Evolutionary conservation across 2,329 filamentous ascomycete species (phyloP), one percentile per base, ranked within the genome.

Genomic region (Pseudogymnoascus sp.): DNA sequence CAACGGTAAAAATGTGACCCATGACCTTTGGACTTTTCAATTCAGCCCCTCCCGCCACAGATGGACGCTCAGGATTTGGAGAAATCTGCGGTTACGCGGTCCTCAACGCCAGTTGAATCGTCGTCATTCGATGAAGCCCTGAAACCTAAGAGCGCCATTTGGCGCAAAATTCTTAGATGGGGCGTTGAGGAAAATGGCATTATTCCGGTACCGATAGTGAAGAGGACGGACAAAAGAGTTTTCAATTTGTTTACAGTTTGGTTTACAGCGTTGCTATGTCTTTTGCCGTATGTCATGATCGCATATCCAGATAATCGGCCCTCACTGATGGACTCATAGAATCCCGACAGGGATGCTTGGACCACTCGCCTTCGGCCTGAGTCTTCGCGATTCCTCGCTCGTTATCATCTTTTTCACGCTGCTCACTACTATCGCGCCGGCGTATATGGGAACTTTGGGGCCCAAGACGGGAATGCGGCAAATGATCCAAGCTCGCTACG

Each of bases 341-440:
- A 81, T 87, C 62, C 82, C 83, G 0, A 86, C 85, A 67, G 85
- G 85, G 63, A 83, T 87, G 78, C 76, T 85, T 1, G 84, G 83
- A 0, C 83, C 83, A 3, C 71, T 79, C 40, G 72, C 75, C 10
- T 84, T 80, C 61, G 81, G 80, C 1, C 74, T 87, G 13, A 77
- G 77, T 58, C 74, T 88, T 15, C 76, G 83, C 47, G 80, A 85
- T 64, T 78, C 79, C 13, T 71, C 81, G 1, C 74, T 87, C 10
- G 74, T 86, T 33, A 86, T 87, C 54, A 69, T 87, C 50, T 87
- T 87, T 74, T 87, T 87, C 71, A 80, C 78, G 9, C 70, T 87
- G 15, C 65, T 86, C 26, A 81, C 80, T 1, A 80, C 80, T 0
- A 63, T 79, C 5, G 74, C 80, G 0, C 80, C 83, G 0, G 84